Evolutionary conservation across 768 basidiomycete genomes (phyloP).

Genomic region (Phallus indusiatus): DNA sequence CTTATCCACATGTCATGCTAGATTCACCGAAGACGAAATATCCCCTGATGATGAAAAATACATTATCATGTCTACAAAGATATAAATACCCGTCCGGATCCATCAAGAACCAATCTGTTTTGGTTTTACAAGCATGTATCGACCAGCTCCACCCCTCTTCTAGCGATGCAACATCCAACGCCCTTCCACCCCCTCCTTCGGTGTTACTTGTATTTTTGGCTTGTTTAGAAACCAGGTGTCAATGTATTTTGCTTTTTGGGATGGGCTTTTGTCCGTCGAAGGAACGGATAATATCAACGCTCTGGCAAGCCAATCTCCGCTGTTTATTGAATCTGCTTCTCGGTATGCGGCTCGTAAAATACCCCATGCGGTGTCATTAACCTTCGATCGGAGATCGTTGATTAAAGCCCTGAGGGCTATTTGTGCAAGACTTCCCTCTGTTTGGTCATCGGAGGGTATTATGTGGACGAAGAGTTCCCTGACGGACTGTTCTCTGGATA

Average conservation of each 20-base stretch:
- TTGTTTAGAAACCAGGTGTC: slow-evolving; percentile 16
- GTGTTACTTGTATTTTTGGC: slow-evolving; percentile 36
- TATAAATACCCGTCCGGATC: background rate
- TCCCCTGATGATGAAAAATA: slow-evolving; percentile 31
- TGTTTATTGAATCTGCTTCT: slow-evolving; percentile 38
- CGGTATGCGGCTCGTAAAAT: slow-evolving; percentile 55
- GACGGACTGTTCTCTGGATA: slow-evolving; percentile 26
- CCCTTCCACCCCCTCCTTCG: slow-evolving; percentile 47
- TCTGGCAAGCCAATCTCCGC: slow-evolving; percentile 12
- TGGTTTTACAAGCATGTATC: background rate
- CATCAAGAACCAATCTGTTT: background rate
- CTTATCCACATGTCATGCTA: slow-evolving; percentile 16
- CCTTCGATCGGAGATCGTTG: slow-evolving; percentile 38
- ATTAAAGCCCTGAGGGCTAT: slow-evolving; percentile 37
- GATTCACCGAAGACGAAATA: slow-evolving; percentile 43
- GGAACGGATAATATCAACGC: background rate
- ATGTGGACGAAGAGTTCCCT: background rate
- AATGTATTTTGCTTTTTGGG: background rate
- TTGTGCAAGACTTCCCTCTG: slow-evolving; percentile 20
- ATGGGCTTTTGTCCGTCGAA: background rate
- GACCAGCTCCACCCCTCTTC: background rate
- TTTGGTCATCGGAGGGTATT: background rate
- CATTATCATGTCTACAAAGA: background rate
- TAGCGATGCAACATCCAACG: slow-evolving; percentile 46
- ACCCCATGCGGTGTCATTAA: slow-evolving; percentile 46